These are phyloP conservation scores for Cladosporium velox DNA, from an alignment of 2,329 filamentous ascomycete genomes.

Conservation along the genomic window DNA sequence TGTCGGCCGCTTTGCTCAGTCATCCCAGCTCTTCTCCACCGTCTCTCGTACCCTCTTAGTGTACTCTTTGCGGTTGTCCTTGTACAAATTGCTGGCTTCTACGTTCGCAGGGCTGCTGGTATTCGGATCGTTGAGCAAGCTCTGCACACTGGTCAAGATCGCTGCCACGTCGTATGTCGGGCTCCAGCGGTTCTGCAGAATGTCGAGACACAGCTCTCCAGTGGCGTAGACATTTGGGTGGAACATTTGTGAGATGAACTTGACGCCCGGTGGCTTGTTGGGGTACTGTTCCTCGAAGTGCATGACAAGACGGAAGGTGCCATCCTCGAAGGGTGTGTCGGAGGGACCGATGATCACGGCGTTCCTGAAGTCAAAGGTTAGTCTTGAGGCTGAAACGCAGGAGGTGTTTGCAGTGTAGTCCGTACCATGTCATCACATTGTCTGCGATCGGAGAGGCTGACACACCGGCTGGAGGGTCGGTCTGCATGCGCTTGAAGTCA, in stretches of 20 bases:
- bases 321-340: slow-evolving; percentile 97
- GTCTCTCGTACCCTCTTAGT: slow-evolving; percentile 93
- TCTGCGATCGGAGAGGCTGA: slow-evolving; percentile 94
- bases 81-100: slow-evolving; percentile 96
- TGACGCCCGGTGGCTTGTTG: slow-evolving; percentile 96
- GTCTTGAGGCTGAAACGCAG: slow-evolving; percentile 3
- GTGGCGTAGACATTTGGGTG: slow-evolving; percentile 98
- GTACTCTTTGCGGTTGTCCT: slow-evolving; percentile 96
- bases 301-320: slow-evolving; percentile 96
- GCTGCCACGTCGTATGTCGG: slow-evolving; percentile 98
- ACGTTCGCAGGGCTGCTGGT: slow-evolving; percentile 98
- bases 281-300: slow-evolving; percentile 99
- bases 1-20: slow-evolving; percentile 51
- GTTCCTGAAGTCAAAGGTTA: slow-evolving; percentile 65
- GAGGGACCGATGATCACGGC: slow-evolving; percentile 96
- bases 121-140: slow-evolving; percentile 95
- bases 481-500: slow-evolving; percentile 99
- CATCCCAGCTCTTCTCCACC: slow-evolving; percentile 99
- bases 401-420: not conserved
- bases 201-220: slow-evolving; percentile 93
- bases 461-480: slow-evolving; percentile 93
- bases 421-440: slow-evolving; percentile 94
- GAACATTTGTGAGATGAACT: slow-evolving; percentile 99
- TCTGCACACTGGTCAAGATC: slow-evolving; percentile 96
- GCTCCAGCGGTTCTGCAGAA: slow-evolving; percentile 97